Base-by-base conservation (phyloP, 2,329 filamentous ascomycete species). In the Aspergillus piperis region DNA sequence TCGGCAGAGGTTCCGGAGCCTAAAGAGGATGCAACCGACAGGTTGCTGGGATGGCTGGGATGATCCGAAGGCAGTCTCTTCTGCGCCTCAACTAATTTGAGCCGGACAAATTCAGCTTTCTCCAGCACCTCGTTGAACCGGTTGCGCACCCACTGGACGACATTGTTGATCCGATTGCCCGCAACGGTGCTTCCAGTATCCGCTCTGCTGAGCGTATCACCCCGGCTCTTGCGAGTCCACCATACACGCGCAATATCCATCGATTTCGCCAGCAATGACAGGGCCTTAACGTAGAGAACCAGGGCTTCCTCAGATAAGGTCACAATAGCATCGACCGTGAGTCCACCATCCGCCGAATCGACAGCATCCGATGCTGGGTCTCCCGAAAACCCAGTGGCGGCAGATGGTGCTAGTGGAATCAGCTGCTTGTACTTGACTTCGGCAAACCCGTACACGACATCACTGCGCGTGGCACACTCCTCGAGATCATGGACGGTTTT, bases 351-450 rank as follows among this genome's bases (percentile, higher is more conserved):
- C 15, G 92, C 90, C 10, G 79, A 76, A n/a, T 82, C 78, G 4
- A 75, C 74, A 19, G 64, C 82, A 71, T 71, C 70, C 30, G 62
- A 66, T 58, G 49, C 71, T 44, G 65, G 64, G 52, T 70, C 72
- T 8, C 67, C 67, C 6, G 71, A 56, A 3, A 65, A 61, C 42
- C 79, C 76, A 5, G 72, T 67, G 32, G 78, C 76, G 21, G 73
- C 73, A 3, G 90, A 94, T 1, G 94, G 95, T 1, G 91, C 88
- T 48, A 95, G 80, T 3, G 95, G 95, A 53, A 97, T 86, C n/a
- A 99, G 84, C 76, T 99, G 95, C 76, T 96, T 95, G 78, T 96
- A 97, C 77, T 99, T 99, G 72, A 99, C 94, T 78, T 99, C 94
- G 5, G 95, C 95, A 76, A 99, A 98, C 3, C 94, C 93, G 74